Evolutionary conservation across 1,284 basidiomycete species (phyloP).

Genomic region (Apiotrichum gamsii): DNA sequence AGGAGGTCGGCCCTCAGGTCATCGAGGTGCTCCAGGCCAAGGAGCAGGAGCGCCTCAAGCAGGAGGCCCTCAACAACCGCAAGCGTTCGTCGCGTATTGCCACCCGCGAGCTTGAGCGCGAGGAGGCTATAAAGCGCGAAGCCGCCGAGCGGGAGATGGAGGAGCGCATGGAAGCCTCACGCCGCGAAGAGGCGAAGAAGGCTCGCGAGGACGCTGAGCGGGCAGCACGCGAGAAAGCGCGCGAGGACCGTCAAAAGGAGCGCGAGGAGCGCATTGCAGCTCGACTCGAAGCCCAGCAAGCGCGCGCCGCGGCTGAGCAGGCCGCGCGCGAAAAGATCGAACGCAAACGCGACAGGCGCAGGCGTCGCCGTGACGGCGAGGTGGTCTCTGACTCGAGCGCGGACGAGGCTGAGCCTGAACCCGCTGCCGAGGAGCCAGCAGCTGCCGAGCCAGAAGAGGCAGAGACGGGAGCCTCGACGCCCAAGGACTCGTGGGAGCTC

Average conservation of each 20-base stretch:
- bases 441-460: neutral
- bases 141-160: slow-evolving; percentile 47
- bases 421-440: neutral
- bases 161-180: slow-evolving; percentile 47
- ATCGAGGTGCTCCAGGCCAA: slow-evolving; percentile 44
- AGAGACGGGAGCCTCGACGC: neutral
- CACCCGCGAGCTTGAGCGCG: slow-evolving; percentile 50
- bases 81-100: slow-evolving; percentile 53
- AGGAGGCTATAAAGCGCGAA: slow-evolving; percentile 46
- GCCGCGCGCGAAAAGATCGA: slow-evolving; percentile 39
- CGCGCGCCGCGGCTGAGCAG: slow-evolving; percentile 38
- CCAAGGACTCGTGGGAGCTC: slow-evolving; percentile 46
- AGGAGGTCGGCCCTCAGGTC: slow-evolving; percentile 49
- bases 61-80: slow-evolving; percentile 49
- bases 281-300: slow-evolving; percentile 43
- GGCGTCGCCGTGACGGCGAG: slow-evolving; percentile 33
- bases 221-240: slow-evolving; percentile 42
- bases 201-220: slow-evolving; percentile 38
- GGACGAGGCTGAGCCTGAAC: slow-evolving; percentile 2
- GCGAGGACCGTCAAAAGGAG: slow-evolving; percentile 46
- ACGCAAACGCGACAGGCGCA: slow-evolving; percentile 37
- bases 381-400: slow-evolving; percentile 13
- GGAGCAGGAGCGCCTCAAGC: slow-evolving; percentile 45
- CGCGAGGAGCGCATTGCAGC: slow-evolving; percentile 47
- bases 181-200: slow-evolving; percentile 38